Evolutionary conservation across 2,329 filamentous ascomycete genomes (phyloP), one percentile per base, ranked within the genome.

Genomic region (Ophiocordyceps sinensis): DNA sequence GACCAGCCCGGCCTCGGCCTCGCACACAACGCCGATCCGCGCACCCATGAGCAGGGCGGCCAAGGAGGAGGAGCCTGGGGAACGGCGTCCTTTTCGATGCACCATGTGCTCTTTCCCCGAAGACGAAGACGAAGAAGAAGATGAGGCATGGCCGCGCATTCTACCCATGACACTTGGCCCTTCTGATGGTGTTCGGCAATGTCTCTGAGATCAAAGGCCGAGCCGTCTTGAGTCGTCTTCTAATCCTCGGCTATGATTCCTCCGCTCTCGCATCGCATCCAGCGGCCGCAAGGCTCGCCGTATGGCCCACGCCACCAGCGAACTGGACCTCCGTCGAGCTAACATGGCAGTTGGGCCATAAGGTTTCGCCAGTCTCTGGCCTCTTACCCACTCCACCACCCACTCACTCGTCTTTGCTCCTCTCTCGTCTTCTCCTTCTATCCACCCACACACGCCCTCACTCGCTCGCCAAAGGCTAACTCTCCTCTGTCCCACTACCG

Each of bases 301-400:
- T n/a, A 31, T 15, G 32, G 32, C 17, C 32, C 32, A 15, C 32
- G 32, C 35, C 35, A 21, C 36, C 9, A 17, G 36, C 36, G 32
- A 28, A 13, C 23, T 29, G 14, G 23, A 28, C 12, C 36, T 15
- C 29, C 11, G 11, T 30, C 29, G 26, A 38, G 12, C 26, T 38
- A 11, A 11, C 36, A 12, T 15, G 14, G 10, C 13, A n/a, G 38
- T 39, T 39, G 38, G 38, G 28, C 29, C 17, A 15, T 17, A 40
- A 40, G 38, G 38, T 40, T 40, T 35, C 19, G 38, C 30, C 38
- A 35, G 35, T 8, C 35, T 28, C 36, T 14, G 31, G 26, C n/a
- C 26, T 30, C 12, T 30, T 30, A 34, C n/a, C 40, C 30, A 37
- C 32, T 38, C n/a, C 39, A 13, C 23, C 23, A 26, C 17, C 38